Evolutionary conservation across 2,329 filamentous ascomycete genomes (phyloP).

Genomic region (Penicillium sp.): DNA sequence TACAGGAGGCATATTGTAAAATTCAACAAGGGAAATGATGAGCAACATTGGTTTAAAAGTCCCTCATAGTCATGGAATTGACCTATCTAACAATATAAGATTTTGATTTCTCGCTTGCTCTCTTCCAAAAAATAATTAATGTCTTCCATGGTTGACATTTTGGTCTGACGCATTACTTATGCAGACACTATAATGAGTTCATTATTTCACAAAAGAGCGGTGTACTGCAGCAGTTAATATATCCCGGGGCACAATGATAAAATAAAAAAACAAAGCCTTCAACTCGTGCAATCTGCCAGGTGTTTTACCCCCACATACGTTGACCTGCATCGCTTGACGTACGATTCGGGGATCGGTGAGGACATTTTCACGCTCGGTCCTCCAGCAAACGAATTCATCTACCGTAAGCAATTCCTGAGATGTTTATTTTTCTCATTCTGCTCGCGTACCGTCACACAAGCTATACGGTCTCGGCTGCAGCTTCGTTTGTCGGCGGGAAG

Average conservation of each 20-base stretch:
- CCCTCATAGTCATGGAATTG: no score
- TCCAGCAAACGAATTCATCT: conserved; percentile 38
- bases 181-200: background rate
- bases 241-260: conserved; percentile 15
- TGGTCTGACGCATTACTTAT: no score
- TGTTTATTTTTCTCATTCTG: conserved; percentile 43
- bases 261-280: conserved; percentile 16
- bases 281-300: conserved; percentile 27
- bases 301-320: conserved; percentile 43
- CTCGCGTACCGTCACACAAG: conserved; percentile 40
- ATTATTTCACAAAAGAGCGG: background rate
- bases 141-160: no score
- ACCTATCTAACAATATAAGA: no score
- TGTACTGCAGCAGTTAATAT: conserved; percentile 7
- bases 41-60: background rate
- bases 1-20: conserved; percentile 47
- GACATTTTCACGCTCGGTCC: conserved; percentile 34
- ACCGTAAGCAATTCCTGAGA: conserved; percentile 28
- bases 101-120: no score
- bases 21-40: conserved; percentile 18
- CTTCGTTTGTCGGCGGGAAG: conserved; percentile 42
- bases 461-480: conserved; percentile 6
- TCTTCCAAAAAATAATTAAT: no score
- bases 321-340: conserved; percentile 45
- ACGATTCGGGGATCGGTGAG: conserved; percentile 40